Base-by-base conservation (phyloP, 768 basidiomycete species). In the Galerina marginata region DNA sequence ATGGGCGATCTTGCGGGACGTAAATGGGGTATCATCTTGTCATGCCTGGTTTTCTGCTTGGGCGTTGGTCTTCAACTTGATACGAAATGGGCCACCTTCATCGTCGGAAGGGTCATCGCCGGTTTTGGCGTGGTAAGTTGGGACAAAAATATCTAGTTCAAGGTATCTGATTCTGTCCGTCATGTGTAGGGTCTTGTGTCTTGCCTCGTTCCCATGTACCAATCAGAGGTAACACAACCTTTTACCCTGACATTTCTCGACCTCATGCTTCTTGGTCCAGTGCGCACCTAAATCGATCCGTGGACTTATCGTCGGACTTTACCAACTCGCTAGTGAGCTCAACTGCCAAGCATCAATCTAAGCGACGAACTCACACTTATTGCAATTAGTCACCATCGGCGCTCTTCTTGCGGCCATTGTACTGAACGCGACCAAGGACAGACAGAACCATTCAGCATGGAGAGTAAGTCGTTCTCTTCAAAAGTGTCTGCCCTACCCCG, bases 231-330 rank as follows among this genome's bases (percentile, higher is more conserved):
- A 56, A 50, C 45, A 7, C 53, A 43, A 26, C 29, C 15, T 15
- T 14, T 36, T 20, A 23, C 33, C 39, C n/a, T 29, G 26, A 15
- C 39, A 4, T 38, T 48, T 33, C 9, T 4, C 12, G 15, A 16
- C 15, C 9, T 12, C 38, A 16, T 25, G 29, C 12, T 38, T 44
- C n/a, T 33, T 55, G 12, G 49, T 49, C n/a, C 49, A 63, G 64
- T 81, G 79, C 62, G 74, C 86, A 40, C 91, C 91, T n/a, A 88
- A 88, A 75, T 84, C 85, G 77, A 84, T 91, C 52, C 87, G 90
- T 72, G 90, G 90, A 54, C 78, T 85, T 7, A 78, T 92, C 67
- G 89, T 91, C 60, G 82, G 84, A 49, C 75, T 79, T 47, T 89
- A 89, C 67, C 88, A 90, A 70, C 90, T 85, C 77, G 84, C 83